Evolutionary conservation across 75 land plant species (phyloP).

Genomic region (Picea sitchensis): DNA sequence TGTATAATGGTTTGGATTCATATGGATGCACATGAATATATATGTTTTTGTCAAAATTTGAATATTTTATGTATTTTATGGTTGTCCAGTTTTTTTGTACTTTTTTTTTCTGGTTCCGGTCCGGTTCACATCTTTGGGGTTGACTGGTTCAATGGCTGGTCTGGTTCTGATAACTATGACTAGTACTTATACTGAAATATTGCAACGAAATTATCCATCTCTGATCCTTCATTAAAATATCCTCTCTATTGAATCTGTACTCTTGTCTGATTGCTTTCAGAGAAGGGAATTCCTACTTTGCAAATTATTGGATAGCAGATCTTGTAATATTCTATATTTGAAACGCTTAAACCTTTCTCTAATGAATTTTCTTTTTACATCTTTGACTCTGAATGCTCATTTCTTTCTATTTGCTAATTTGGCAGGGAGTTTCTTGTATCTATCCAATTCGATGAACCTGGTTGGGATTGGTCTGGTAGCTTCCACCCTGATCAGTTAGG

Average conservation of each 20-base stretch:
- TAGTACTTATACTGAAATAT: no score
- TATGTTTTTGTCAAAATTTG: no score
- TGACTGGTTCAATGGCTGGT: no score
- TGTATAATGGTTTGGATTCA: no score
- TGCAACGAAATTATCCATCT: not conserved
- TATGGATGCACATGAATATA: no score
- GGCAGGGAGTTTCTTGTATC: conserved; percentile 78
- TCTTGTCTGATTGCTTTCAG: not conserved
- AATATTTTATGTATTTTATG: no score
- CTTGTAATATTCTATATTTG: not conserved
- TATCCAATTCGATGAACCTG: conserved; percentile 73
- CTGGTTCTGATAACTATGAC: no score
- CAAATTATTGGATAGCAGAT: not conserved
- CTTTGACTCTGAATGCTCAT: not conserved
- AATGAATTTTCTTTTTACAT: not conserved
- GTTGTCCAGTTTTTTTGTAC: no score
- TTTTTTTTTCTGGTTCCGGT: no score
- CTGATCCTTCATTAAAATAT: not conserved
- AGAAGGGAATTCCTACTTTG: not conserved
- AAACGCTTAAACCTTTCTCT: not conserved
- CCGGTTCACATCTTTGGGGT: no score
- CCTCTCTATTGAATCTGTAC: not conserved
- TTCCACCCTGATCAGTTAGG: conserved; percentile 90
- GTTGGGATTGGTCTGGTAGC: conserved; percentile 99
- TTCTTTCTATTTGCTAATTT: not conserved